phyloP scores from a whole-genome alignment of 768 basidiomycete species.

The Suillus sp. region DNA sequence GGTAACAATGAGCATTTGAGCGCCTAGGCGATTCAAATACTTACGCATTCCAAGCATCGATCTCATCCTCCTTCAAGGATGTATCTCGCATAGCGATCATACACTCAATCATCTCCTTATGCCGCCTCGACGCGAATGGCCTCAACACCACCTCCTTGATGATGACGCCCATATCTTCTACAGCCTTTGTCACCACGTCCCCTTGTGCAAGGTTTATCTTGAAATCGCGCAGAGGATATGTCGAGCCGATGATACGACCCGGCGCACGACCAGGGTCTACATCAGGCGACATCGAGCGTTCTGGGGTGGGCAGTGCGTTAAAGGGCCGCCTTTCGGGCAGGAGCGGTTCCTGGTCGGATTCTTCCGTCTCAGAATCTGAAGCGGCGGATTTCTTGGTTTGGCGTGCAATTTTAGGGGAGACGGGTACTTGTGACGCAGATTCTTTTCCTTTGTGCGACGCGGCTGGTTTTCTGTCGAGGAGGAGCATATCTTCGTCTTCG shows the following conservation, averaged over 20 bases:
- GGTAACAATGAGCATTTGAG: conserved; percentile 7
- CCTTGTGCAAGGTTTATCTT: conserved; percentile 66
- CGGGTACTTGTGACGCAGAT: conserved; percentile 11
- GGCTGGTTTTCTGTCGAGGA: conserved; percentile 45
- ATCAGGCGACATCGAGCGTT: conserved; percentile 47
- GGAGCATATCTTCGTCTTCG: conserved; percentile 60
- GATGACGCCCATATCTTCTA: conserved; percentile 74
- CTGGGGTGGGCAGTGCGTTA: conserved; percentile 51
- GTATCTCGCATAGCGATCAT: conserved; percentile 66
- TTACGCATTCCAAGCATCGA: conserved; percentile 79
- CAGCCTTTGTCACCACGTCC: conserved; percentile 83
- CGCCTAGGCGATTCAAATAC: conserved; percentile 23
- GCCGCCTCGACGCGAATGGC: conserved; percentile 71
- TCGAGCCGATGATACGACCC: conserved; percentile 75
- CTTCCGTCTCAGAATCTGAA: conserved; percentile 61
- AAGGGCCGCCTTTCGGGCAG: conserved; percentile 20
- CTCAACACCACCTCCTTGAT: conserved; percentile 68
- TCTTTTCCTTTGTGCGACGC: conserved; percentile 9
- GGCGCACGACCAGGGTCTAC: conserved; percentile 57
- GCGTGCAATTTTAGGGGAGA: conserved; percentile 8
- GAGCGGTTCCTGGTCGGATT: conserved; percentile 34
- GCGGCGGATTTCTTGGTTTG: conserved; percentile 32
- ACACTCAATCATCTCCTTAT: conserved; percentile 72
- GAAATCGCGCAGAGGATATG: conserved; percentile 79
- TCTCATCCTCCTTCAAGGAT: conserved; percentile 77